A percentile compares a stretch with the other conserved stretches of the same genome.
These are phyloP conservation scores for Trichoderma asperellum DNA, from an alignment of 2,329 filamentous ascomycete genomes.

Conservation along the genomic window DNA sequence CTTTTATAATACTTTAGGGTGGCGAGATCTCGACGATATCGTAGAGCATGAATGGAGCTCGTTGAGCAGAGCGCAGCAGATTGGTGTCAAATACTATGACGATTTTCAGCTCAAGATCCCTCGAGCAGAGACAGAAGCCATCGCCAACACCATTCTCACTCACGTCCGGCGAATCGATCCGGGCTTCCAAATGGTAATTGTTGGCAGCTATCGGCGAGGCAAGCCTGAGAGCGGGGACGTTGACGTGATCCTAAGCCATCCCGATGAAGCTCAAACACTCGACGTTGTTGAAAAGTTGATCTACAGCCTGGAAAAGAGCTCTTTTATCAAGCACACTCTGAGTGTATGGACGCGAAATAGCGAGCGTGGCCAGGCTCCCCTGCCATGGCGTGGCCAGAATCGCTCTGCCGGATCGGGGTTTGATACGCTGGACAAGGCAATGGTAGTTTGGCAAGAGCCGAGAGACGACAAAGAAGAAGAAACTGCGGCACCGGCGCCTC, in stretches of 20 bases:
- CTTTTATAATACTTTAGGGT: conserved; percentile 51
- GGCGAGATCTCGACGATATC: conserved; percentile 84
- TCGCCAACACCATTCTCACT: conserved; percentile 63
- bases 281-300: conserved; percentile 76
- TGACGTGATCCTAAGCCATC: conserved; percentile 83
- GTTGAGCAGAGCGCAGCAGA: conserved; percentile 82
- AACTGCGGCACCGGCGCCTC: conserved; percentile 46
- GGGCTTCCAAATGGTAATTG: conserved; percentile 63
- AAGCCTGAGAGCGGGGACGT: conserved; percentile 78
- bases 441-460: conserved; percentile 81
- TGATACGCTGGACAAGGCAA: conserved; percentile 86
- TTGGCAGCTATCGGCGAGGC: conserved; percentile 81
- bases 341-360: conserved; percentile 70
- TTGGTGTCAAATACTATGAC: conserved; percentile 91
- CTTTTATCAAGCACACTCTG: conserved; percentile 82
- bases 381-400: conserved; percentile 55
- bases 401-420: conserved; percentile 62
- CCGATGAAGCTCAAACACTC: conserved; percentile 67
- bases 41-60: conserved; percentile 78
- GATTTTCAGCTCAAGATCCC: conserved; percentile 77
- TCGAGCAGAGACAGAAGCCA: conserved; percentile 71
- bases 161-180: conserved; percentile 68
- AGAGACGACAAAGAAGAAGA: neutral
- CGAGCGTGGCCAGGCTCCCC: conserved; percentile 67
- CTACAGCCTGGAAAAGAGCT: conserved; percentile 66